Evolutionary conservation across 305 asterid genomes (phyloP).

Genomic region (Rubia tinctorum): DNA sequence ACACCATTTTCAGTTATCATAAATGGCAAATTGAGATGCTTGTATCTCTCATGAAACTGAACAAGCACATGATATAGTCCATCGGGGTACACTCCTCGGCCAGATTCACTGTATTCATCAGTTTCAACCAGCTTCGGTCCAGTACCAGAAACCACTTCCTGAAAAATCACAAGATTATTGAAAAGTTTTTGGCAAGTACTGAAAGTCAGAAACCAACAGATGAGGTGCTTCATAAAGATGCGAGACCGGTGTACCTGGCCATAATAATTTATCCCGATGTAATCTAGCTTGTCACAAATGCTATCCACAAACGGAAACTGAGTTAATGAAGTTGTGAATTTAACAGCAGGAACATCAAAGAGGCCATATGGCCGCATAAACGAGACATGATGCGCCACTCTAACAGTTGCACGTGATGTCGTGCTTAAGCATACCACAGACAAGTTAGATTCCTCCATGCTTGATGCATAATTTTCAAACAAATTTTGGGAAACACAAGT

Average conservation of each 20-base stretch:
- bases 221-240: background rate
- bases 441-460: background rate
- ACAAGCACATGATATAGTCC: slow-evolving; percentile 78
- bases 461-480: background rate
- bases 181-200: slow-evolving; percentile 5
- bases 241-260: slow-evolving; percentile 68
- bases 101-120: slow-evolving; percentile 96
- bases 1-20: slow-evolving; percentile 85
- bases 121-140: slow-evolving; percentile 80
- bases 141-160: slow-evolving; percentile 82
- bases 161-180: slow-evolving; percentile 28
- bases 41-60: slow-evolving; percentile 83
- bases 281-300: slow-evolving; percentile 78
- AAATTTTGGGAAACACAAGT: background rate
- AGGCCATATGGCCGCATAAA: slow-evolving; percentile 93
- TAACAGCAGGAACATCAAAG: slow-evolving; percentile 77
- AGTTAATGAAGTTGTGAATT: slow-evolving; percentile 64
- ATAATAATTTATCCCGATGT: slow-evolving; percentile 88
- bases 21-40: slow-evolving; percentile 63
- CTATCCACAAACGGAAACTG: slow-evolving; percentile 66
- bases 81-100: slow-evolving; percentile 96
- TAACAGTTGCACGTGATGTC: slow-evolving; percentile 49
- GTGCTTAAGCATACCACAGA: slow-evolving; percentile 36
- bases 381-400: slow-evolving; percentile 92
- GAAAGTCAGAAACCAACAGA: background rate